Evolutionary conservation across 2,329 filamentous ascomycete genomes (phyloP).

Genomic region (Phoma sp.): DNA sequence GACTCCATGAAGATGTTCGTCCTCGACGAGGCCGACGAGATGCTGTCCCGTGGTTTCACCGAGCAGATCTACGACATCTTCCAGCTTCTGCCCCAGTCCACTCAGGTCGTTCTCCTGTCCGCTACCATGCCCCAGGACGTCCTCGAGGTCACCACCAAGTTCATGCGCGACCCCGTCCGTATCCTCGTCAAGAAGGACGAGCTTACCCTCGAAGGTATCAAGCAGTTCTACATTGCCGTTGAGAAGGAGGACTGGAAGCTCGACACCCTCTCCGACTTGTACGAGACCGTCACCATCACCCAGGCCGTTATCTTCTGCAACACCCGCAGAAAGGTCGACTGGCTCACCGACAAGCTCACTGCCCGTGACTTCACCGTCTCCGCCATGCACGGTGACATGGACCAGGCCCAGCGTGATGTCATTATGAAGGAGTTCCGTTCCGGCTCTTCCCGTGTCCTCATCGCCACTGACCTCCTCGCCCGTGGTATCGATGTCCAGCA

Average conservation of each 20-base stretch:
- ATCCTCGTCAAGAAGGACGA: slow-evolving; percentile 99
- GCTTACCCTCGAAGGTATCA: slow-evolving; percentile 99
- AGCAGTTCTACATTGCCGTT: slow-evolving; percentile 99
- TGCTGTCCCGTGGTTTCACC: slow-evolving; percentile 99
- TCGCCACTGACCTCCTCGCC: slow-evolving; percentile 95
- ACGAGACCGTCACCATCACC: slow-evolving; percentile 99
- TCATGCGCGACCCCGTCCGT: slow-evolving; percentile 99
- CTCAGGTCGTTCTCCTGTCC: slow-evolving; percentile 96
- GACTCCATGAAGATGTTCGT: slow-evolving; percentile 99
- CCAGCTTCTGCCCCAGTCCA: slow-evolving; percentile 96
- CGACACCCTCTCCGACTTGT: slow-evolving; percentile 96
- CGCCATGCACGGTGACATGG: slow-evolving; percentile 99
- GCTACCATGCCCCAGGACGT: slow-evolving; percentile 99
- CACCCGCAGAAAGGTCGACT: slow-evolving; percentile 99
- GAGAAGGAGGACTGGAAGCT: slow-evolving; percentile 99
- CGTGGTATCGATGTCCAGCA: slow-evolving; percentile 99
- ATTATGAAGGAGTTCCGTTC: slow-evolving; percentile 99
- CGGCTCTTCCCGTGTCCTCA: slow-evolving; percentile 96
- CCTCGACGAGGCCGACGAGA: slow-evolving; percentile 98
- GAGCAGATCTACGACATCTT: slow-evolving; percentile 99
- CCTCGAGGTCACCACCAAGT: slow-evolving; percentile 98
- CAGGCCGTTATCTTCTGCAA: slow-evolving; percentile 99
- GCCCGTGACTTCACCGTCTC: slow-evolving; percentile 99
- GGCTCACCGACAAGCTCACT: slow-evolving; percentile 99
- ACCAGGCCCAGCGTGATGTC: slow-evolving; percentile 94